These are phyloP conservation scores for Chaetomium sp. DNA, from an alignment of 2,329 filamentous ascomycete genomes.

Conservation along the genomic window DNA sequence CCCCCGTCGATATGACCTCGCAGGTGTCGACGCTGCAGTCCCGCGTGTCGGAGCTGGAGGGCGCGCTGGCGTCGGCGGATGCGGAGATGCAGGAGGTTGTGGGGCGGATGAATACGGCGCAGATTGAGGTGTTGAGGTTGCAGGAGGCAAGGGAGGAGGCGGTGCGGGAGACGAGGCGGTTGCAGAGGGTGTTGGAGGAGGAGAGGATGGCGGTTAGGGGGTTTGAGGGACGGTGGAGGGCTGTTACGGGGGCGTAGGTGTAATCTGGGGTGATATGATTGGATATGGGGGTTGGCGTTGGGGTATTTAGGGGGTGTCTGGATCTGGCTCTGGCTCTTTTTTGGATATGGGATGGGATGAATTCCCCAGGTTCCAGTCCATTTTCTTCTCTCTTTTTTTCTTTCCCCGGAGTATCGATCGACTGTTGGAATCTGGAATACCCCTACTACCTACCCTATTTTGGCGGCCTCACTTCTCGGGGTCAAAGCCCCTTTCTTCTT, in stretches of 20 bases:
- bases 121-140: slow-evolving; percentile 75
- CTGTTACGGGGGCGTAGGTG: slow-evolving; percentile 5
- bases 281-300: neutral
- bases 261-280: neutral
- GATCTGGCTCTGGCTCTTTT: neutral
- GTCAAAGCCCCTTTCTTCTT: neutral
- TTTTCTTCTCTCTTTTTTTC: too few relatives aligned
- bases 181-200: slow-evolving; percentile 60
- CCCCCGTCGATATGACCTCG: slow-evolving; percentile 44
- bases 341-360: neutral
- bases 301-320: neutral
- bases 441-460: neutral
- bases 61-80: slow-evolving; percentile 68
- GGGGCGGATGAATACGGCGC: slow-evolving; percentile 70
- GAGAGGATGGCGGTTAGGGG: slow-evolving; percentile 50
- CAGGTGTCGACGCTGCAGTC: slow-evolving; percentile 65
- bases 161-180: slow-evolving; percentile 60
- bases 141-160: slow-evolving; percentile 71
- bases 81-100: slow-evolving; percentile 80
- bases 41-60: slow-evolving; percentile 78
- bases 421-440: neutral
- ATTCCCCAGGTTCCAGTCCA: too few relatives aligned
- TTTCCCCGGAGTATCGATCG: too few relatives aligned
- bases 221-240: slow-evolving; percentile 37
- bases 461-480: neutral